These are phyloP conservation scores for Starmera amethionina DNA, from an alignment of 805 yeast species.

Conservation along the genomic window DNA sequence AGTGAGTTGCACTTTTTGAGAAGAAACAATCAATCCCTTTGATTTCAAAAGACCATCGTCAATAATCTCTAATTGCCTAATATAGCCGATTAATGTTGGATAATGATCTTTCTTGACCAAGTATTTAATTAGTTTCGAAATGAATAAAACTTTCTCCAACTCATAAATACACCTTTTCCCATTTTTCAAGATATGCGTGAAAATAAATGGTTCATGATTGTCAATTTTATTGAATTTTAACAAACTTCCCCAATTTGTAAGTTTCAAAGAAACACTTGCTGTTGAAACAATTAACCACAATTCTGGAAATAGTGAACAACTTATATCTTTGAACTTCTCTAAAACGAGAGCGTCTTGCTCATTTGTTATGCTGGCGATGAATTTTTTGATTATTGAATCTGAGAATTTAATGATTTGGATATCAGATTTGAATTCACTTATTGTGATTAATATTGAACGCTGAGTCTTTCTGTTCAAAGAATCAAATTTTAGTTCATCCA, in stretches of 20 bases:
- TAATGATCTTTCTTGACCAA: slow-evolving; percentile 6
- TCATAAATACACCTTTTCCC: slow-evolving; percentile 8
- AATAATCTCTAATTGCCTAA: slow-evolving; percentile 9
- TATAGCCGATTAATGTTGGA: slow-evolving; percentile 8
- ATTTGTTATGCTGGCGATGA: neutral
- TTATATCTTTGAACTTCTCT: slow-evolving; percentile 8
- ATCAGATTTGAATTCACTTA: slow-evolving; percentile 2
- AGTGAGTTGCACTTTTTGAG: slow-evolving; percentile 12
- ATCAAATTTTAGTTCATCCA: neutral
- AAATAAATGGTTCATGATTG: slow-evolving; percentile 12
- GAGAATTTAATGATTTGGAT: slow-evolving; percentile 4
- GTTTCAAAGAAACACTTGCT: slow-evolving; percentile 6
- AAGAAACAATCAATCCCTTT: slow-evolving; percentile 8
- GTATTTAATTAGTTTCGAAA: slow-evolving; percentile 8
- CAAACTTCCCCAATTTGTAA: slow-evolving; percentile 15
- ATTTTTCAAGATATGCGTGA: slow-evolving; percentile 10
- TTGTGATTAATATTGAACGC: neutral
- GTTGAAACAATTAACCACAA: slow-evolving; percentile 15
- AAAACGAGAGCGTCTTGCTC: slow-evolving; percentile 3
- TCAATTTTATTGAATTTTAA: slow-evolving; percentile 13
- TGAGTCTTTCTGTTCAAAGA: neutral
- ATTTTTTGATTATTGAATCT: slow-evolving; percentile 2
- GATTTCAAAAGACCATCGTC: slow-evolving; percentile 9
- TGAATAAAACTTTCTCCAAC: slow-evolving; percentile 10
- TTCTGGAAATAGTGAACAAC: slow-evolving; percentile 10